A percentile compares a stretch with the other conserved stretches of the same genome.
Conservation (phyloP, 208 protist genomes). For the Leishmania turanica region DNA sequence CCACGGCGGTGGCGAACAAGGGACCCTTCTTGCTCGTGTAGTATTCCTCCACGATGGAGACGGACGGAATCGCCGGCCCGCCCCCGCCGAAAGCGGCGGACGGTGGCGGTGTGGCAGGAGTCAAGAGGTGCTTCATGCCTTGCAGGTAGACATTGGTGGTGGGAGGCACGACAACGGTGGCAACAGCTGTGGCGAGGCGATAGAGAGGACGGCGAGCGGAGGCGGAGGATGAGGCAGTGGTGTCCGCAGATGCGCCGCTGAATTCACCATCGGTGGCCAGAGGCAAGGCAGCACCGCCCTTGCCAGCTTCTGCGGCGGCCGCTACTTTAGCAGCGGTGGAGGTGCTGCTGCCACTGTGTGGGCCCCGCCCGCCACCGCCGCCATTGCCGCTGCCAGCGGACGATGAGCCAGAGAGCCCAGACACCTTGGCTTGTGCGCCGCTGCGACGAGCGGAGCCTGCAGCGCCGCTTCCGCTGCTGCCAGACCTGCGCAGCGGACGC, state of each 20-base stretch:
- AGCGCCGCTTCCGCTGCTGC: slow-evolving; percentile 10
- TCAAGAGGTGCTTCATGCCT: slow-evolving; percentile 72
- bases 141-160: slow-evolving; percentile 63
- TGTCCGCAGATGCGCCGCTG: slow-evolving; percentile 5
- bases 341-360: neutral
- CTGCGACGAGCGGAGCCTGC: neutral
- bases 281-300: neutral
- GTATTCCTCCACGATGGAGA: slow-evolving; percentile 82
- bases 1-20: slow-evolving; percentile 85
- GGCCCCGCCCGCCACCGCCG: neutral
- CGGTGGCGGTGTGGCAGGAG: slow-evolving; percentile 32
- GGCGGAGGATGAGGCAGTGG: neutral
- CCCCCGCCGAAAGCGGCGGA: slow-evolving; percentile 4
- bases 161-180: slow-evolving; percentile 81
- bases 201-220: slow-evolving; percentile 43
- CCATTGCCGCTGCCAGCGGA: neutral
- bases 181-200: slow-evolving; percentile 79
- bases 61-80: slow-evolving; percentile 16
- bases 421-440: neutral
- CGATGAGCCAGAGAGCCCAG: neutral
- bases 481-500: slow-evolving; percentile 17
- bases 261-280: neutral
- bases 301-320: neutral
- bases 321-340: neutral
- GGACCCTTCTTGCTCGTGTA: slow-evolving; percentile 86